These are phyloP conservation scores for Jasminum sambac DNA, from an alignment of 257 asterid species.

Conservation along the genomic window DNA sequence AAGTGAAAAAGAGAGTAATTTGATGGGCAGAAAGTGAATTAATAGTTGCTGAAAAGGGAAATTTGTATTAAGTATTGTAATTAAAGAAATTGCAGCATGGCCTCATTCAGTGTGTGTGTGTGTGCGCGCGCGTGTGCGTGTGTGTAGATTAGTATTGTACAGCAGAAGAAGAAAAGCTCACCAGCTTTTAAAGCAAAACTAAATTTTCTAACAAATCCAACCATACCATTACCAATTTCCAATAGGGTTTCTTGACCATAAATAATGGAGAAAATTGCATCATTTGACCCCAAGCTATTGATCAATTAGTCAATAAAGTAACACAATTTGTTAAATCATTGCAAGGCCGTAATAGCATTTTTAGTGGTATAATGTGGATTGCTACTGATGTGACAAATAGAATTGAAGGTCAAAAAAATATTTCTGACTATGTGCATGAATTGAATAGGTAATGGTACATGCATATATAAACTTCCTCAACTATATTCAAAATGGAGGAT, in stretches of 20 bases:
- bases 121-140: background rate
- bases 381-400: too few relatives aligned
- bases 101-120: background rate
- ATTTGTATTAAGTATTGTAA: conserved; percentile 17
- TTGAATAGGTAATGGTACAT: too few relatives aligned
- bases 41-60: conserved; percentile 13
- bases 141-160: background rate
- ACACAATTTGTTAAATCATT: background rate
- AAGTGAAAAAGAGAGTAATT: conserved; percentile 35
- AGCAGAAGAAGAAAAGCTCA: background rate
- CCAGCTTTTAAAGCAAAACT: background rate
- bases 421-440: too few relatives aligned
- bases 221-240: background rate
- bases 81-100: background rate
- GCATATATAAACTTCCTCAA: too few relatives aligned
- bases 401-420: too few relatives aligned
- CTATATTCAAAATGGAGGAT: too few relatives aligned
- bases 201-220: background rate
- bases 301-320: background rate
- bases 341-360: too few relatives aligned
- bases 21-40: conserved; percentile 30
- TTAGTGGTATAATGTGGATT: too few relatives aligned
- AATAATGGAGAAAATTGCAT: background rate
- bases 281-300: background rate
- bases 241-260: background rate